Percentiles rank a stretch among this genome's conserved stretches.
Evolutionary conservation across 495 filamentous ascomycete species (phyloP).

Genomic region (Aspergillus bertholletiae): DNA sequence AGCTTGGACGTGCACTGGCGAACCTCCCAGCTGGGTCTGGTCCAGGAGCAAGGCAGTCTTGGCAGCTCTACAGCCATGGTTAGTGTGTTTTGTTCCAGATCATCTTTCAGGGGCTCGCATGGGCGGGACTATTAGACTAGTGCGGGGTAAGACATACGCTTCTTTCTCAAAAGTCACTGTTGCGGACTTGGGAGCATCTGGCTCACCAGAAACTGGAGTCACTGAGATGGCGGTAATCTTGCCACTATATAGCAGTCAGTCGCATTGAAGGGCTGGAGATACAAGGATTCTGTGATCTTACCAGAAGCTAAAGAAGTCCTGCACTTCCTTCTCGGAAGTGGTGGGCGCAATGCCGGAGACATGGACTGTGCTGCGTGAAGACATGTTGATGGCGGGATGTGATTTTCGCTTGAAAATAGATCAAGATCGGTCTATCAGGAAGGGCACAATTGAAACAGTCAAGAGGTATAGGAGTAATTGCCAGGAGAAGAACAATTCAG

Average conservation of each 20-base stretch:
- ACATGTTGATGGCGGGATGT: conserved; percentile 32
- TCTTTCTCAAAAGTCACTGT: conserved; percentile 95
- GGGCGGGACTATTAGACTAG: conserved; percentile 5
- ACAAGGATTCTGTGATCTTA: conserved; percentile 37
- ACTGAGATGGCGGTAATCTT: conserved; percentile 84
- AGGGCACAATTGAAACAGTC: background rate
- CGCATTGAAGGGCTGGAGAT: background rate
- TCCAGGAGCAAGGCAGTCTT: conserved; percentile 96
- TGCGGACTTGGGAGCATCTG: conserved; percentile 67
- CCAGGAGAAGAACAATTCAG: background rate
- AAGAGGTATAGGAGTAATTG: background rate
- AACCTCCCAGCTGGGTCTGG: conserved; percentile 83
- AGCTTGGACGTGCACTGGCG: conserved; percentile 72
- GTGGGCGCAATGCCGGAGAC: conserved; percentile 75
- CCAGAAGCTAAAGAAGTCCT: conserved; percentile 99
- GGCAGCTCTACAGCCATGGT: conserved; percentile 54
- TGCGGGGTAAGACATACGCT: conserved; percentile 53
- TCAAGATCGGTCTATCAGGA: background rate
- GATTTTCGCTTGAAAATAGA: background rate
- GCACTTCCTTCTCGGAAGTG: conserved; percentile 85
- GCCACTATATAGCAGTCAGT: conserved; percentile 56
- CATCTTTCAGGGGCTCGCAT: background rate
- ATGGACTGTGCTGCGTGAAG: conserved; percentile 46
- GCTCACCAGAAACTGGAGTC: conserved; percentile 57
- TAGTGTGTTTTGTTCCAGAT: background rate